These are phyloP conservation scores for Neoascochyta sp. DNA, from an alignment of 2,329 filamentous ascomycete species.

Conservation along the genomic window DNA sequence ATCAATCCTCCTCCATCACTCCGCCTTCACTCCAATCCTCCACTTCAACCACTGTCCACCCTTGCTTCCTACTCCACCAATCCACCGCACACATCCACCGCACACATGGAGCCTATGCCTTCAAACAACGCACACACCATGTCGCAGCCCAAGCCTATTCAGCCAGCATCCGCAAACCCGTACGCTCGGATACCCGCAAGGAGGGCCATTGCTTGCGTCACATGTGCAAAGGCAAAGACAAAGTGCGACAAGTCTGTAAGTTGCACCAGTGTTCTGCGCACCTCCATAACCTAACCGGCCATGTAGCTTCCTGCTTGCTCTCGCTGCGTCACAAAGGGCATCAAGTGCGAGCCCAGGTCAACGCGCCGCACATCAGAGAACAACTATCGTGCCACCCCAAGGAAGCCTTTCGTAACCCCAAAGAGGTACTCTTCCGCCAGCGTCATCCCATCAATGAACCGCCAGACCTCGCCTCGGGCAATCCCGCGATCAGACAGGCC, in stretches of 20 bases:
- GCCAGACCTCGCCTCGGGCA: slow-evolving; percentile 20
- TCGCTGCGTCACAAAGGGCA: slow-evolving; percentile 34
- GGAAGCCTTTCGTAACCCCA: slow-evolving; percentile 23
- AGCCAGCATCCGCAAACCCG: slow-evolving; percentile 18
- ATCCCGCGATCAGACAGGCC: slow-evolving; percentile 16
- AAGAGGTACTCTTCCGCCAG: slow-evolving; percentile 24
- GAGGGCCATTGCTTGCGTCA: slow-evolving; percentile 39
- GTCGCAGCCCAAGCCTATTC: too few relatives aligned
- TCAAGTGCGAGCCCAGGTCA: slow-evolving; percentile 35
- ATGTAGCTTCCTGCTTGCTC: slow-evolving; percentile 35
- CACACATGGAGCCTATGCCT: too few relatives aligned
- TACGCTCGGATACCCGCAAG: slow-evolving; percentile 32
- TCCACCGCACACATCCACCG: too few relatives aligned
- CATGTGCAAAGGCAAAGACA: slow-evolving; percentile 40
- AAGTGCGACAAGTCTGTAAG: slow-evolving; percentile 38
- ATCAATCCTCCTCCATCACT: too few relatives aligned
- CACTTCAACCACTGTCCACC: too few relatives aligned
- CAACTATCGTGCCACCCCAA: slow-evolving; percentile 26
- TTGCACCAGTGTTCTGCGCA: not conserved
- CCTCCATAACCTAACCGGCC: not conserved
- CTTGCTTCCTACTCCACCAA: too few relatives aligned
- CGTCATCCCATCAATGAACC: slow-evolving; percentile 16
- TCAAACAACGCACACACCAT: too few relatives aligned
- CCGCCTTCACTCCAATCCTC: too few relatives aligned
- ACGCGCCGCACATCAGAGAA: slow-evolving; percentile 38